Evolutionary conservation across 2,329 filamentous ascomycete species (phyloP), one percentile per base, ranked within the genome.

Genomic region (Phyllosticta citriasiana): DNA sequence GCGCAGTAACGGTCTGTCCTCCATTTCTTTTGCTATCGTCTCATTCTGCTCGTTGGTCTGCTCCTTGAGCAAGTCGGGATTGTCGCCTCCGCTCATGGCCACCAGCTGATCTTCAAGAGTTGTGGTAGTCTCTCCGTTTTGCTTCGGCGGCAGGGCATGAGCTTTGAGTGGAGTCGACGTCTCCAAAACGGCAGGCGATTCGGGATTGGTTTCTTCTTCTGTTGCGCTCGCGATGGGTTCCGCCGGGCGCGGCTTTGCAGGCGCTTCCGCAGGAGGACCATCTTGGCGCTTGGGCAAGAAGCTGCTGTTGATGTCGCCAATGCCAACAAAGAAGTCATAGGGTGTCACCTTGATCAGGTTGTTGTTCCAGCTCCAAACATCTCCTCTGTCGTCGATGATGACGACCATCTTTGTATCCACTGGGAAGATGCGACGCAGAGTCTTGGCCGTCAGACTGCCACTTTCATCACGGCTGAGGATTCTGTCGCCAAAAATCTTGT

Each of bases 371-470:
- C 87, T 85, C 94, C 94, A 99, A 7, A 99, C 93, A 72, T 99
- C 94, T 59, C 91, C 91, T 66, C 94, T 85, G 74, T 99, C 94
- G 71, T 99, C 94, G 66, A 99, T 99, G 68, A 99, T 97, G 62
- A 97, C 92, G 0, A 97, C 95, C 94, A 99, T 99, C 74, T 96
- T 93, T 5, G 93, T 97, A 74, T 95, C 95, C 63, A 96, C 90
- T 4, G 95, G 94, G 73, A 99, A 99, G 14, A 99, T 76, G 7
- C 94, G 85, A 70, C 94, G 89, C 30, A 99, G 78, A 66, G 87
- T 94, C 80, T 99, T 99, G 63, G 88, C 86, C 2, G 88, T 89
- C 73, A 97, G 86, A 72, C 88, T 97, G 60, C 93, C 93, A 71
- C 95, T 99, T 76, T 99, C 94, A 72, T 97, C 93, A 69, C 94